Evolutionary conservation across 495 filamentous ascomycete species (phyloP), one percentile per base, ranked within the genome.

Genomic region (Evernia prunastri): DNA sequence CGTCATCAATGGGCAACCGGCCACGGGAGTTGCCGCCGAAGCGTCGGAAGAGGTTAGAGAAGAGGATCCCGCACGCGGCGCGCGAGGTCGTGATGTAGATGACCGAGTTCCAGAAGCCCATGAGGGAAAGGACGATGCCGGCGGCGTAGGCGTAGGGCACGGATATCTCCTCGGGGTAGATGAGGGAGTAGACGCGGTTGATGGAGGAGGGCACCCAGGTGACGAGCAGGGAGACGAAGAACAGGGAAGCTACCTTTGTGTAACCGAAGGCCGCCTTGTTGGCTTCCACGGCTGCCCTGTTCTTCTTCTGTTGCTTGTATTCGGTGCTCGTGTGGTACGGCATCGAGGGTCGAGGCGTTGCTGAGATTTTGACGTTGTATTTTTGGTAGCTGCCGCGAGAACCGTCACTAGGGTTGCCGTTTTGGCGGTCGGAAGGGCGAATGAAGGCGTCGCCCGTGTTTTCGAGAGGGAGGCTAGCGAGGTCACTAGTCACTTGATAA

Each of bases 91-190:
- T 84, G 23, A 85, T 73, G 74, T 95, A 96, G 62, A 96, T 91
- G 56, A 91, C 72, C 25, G 85, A 83, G 68, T 95, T 96, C 91
- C 91, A 95, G 70, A 93, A 92, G 2, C 91, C 91, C 71, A 95
- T 91, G 0, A 92, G 79, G 2, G 91, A 90, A 23, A 95, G 79
- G 1, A 95, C 90, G 43, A 91, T 80, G 4, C 87, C 86, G 20
- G 86, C 84, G 43, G 86, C 81, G 60, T 87, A 87, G 66, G 88
- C 85, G 31, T 94, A 80, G 31, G 77, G 75, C 43, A 87, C 81
- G 29, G 77, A 79, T 4, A 81, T 74, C 0, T 79, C 51, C n/a
- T 83, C 77, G 0, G 78, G 75, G 68, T 86, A 74, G 17, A 87
- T 76, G 10, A 92, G 71, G 12, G 81, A 82, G 72, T 89, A 92